Base-by-base conservation (phyloP, 192 early-diverging fungal genomes). In the Entomortierella beljakovae region DNA sequence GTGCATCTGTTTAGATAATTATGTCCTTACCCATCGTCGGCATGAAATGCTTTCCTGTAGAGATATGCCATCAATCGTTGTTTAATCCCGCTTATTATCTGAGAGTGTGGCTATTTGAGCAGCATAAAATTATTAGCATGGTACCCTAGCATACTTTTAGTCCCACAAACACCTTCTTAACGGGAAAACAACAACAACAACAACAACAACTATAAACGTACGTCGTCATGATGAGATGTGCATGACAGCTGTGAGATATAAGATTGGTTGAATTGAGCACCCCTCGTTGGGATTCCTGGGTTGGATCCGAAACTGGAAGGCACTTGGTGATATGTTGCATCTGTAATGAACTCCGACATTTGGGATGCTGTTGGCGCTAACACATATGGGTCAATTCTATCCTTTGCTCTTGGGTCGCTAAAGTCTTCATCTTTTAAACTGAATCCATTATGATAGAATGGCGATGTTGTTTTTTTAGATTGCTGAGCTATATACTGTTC, bases 21-120 rank as follows among this genome's bases (percentile, higher is more conserved):
- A 23, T 8, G 37, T 31, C 18, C 81, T 69, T 73, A 80, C 75
- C 75, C 64, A 46, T 83, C 85, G 38, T 84, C 77, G 3, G 73
- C 74, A 50, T 71, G 66, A 32, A 66, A 59, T 4, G 93, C 92
- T 57, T 87, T 79, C 33, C 82, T 80, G 64, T 83, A 93, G 15
- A 93, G 69, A 75, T 81, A 92, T 0, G 88, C 54, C 87, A 94
- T 82, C 7, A 93, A 65, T 10, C 88, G 84, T 57, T 94, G 93
- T 65, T 91, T 88, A 48, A 94, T 71, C 2, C 93, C 93, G 57
- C 89, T 85, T 28, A 92, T 73, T 25, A 55, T 83, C 37, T 67
- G 64, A 25, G 76, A 58, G 25, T 70, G 54, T 22, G 65, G 69
- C 70, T 71, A 62, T 26, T 43, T n/a, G 20, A 56, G 3, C 3